Evolutionary conservation across 805 yeast species (phyloP).

Genomic region (Starmera amethionina): DNA sequence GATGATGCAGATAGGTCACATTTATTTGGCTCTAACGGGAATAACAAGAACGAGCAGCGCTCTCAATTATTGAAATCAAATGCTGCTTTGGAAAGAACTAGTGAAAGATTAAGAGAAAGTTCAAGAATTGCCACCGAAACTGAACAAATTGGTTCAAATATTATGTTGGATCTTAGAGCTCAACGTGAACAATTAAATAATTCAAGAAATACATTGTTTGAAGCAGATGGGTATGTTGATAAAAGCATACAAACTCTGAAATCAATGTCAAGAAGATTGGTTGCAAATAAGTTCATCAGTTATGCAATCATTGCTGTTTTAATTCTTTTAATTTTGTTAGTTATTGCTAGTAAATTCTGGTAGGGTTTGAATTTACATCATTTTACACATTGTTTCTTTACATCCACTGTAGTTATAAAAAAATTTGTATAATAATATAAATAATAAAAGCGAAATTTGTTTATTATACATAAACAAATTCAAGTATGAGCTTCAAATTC

Average conservation of each 20-base stretch:
- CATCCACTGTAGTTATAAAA: background rate
- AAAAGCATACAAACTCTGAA: constrained; percentile 77
- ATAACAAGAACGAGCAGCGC: constrained; percentile 52
- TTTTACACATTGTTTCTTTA: background rate
- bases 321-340: constrained; percentile 71
- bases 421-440: background rate
- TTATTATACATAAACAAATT: background rate
- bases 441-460: too few relatives aligned
- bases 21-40: constrained; percentile 48
- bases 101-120: constrained; percentile 77
- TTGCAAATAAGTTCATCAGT: constrained; percentile 83
- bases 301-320: constrained; percentile 87
- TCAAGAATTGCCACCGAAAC: constrained; percentile 90
- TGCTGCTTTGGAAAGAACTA: constrained; percentile 70
- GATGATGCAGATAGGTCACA: constrained; percentile 67
- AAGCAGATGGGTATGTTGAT: constrained; percentile 91
- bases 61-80: constrained; percentile 71
- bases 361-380: constrained; percentile 1
- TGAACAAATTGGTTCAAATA: constrained; percentile 84
- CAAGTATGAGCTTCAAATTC: constrained; percentile 43
- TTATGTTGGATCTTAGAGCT: constrained; percentile 77
- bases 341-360: constrained; percentile 60
- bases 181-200: constrained; percentile 89
- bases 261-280: constrained; percentile 86
- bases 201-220: constrained; percentile 74